Percentiles rank a stretch among this genome's conserved stretches.
These are phyloP conservation scores for Xylaria palmicola DNA, from an alignment of 495 filamentous ascomycete species.

Conservation along the genomic window DNA sequence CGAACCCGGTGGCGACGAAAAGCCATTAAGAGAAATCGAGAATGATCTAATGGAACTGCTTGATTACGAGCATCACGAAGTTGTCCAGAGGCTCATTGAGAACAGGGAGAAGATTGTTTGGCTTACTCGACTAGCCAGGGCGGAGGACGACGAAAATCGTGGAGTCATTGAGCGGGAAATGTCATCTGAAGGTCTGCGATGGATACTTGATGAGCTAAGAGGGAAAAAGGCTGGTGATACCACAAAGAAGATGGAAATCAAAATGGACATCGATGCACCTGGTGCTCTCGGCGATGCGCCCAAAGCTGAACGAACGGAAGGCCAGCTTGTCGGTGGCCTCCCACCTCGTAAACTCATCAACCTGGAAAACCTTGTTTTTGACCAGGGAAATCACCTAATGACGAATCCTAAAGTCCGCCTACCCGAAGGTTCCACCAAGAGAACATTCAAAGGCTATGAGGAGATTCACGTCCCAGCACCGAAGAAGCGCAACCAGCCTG, in stretches of 20 bases:
- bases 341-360: constrained; percentile 87
- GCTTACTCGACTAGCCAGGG: constrained; percentile 85
- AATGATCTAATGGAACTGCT: constrained; percentile 98
- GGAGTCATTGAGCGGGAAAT: constrained; percentile 83
- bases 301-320: constrained; percentile 52
- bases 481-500: constrained; percentile 75
- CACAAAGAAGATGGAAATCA: constrained; percentile 74
- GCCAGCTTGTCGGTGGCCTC: constrained; percentile 75
- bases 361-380: constrained; percentile 92
- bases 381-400: constrained; percentile 98
- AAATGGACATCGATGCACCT: constrained; percentile 91
- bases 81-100: constrained; percentile 87
- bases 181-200: constrained; percentile 78
- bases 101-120: constrained; percentile 92
- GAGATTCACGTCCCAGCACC: constrained; percentile 96
- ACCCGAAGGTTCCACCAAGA: constrained; percentile 92
- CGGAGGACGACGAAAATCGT: constrained; percentile 77
- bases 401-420: constrained; percentile 93
- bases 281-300: constrained; percentile 50
- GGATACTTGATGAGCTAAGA: constrained; percentile 83
- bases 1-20: constrained; percentile 69
- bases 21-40: constrained; percentile 84
- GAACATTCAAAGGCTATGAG: constrained; percentile 95
- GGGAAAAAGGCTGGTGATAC: constrained; percentile 53
- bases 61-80: constrained; percentile 92